Percentiles rank a stretch among this genome's conserved stretches.
Evolutionary conservation across 2,329 filamentous ascomycete species (phyloP).

Genomic region (Pleurostoma richardsiae): DNA sequence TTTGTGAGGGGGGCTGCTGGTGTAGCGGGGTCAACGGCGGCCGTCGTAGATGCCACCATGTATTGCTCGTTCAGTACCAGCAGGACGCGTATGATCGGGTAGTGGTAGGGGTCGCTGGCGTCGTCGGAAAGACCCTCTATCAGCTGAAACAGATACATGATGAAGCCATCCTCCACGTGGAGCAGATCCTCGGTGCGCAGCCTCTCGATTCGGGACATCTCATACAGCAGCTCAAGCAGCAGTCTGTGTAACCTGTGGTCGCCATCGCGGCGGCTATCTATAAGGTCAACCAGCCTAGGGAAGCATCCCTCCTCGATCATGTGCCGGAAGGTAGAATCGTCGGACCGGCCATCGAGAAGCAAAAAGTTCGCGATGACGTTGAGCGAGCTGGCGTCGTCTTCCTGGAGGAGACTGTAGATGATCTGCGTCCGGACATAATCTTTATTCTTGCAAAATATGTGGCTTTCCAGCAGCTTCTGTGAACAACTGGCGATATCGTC

Average conservation of each 20-base stretch:
- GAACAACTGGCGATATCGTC: slow-evolving; percentile 78
- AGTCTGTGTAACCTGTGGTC: slow-evolving; percentile 72
- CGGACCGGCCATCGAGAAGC: slow-evolving; percentile 75
- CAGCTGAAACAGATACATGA: slow-evolving; percentile 77
- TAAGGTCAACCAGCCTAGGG: slow-evolving; percentile 73
- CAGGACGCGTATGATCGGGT: slow-evolving; percentile 87
- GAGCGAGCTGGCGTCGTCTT: slow-evolving; percentile 76
- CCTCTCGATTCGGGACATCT: slow-evolving; percentile 90
- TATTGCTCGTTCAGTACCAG: slow-evolving; percentile 97
- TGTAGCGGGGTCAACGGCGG: slow-evolving; percentile 32
- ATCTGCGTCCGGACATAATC: slow-evolving; percentile 92
- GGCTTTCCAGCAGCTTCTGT: slow-evolving; percentile 70
- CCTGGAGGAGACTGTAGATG: slow-evolving; percentile 83
- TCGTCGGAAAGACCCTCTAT: slow-evolving; percentile 87
- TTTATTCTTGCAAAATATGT: slow-evolving; percentile 67
- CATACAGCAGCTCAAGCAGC: slow-evolving; percentile 85
- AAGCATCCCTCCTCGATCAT: slow-evolving; percentile 89
- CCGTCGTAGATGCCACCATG: slow-evolving; percentile 69
- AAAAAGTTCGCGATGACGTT: slow-evolving; percentile 80
- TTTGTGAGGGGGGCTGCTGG: slow-evolving; percentile 66
- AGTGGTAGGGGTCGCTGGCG: slow-evolving; percentile 88
- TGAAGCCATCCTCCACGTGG: slow-evolving; percentile 75
- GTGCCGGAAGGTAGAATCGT: slow-evolving; percentile 74
- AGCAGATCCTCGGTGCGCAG: slow-evolving; percentile 71
- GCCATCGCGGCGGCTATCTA: slow-evolving; percentile 59